Conservation (phyloP, 768 basidiomycete genomes). For the Suillus fuscotomentosus region DNA sequence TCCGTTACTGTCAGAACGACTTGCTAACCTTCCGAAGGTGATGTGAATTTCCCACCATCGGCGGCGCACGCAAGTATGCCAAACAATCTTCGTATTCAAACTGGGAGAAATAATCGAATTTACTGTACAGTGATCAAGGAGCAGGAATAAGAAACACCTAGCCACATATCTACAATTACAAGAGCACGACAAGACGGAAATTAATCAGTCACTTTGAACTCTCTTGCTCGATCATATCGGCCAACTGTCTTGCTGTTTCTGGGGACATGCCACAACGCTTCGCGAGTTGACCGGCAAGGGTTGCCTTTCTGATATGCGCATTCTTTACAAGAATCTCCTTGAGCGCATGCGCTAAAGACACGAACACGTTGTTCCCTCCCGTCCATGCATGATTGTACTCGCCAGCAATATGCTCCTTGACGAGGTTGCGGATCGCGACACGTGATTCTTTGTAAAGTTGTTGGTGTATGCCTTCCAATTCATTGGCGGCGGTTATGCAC, state of each 20-base stretch:
- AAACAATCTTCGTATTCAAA: too few species aligned
- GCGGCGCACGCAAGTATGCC: too few species aligned
- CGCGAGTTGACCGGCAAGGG: not conserved
- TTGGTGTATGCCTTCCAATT: not conserved
- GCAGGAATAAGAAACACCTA: not conserved
- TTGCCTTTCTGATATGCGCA: not conserved
- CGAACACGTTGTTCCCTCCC: not conserved
- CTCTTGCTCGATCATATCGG: constrained; percentile 20
- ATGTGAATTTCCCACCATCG: too few species aligned
- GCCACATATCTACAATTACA: not conserved
- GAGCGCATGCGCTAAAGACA: too few species aligned
- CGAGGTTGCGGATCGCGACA: not conserved
- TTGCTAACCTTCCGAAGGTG: too few species aligned
- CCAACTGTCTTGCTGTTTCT: constrained; percentile 24
- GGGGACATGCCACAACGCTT: constrained; percentile 14
- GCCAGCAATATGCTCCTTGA: not conserved
- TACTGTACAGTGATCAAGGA: too few species aligned
- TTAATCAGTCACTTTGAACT: too few species aligned
- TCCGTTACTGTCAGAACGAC: too few species aligned
- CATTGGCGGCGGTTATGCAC: not conserved
- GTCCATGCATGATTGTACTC: too few species aligned
- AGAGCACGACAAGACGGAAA: not conserved
- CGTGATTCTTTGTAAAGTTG: not conserved
- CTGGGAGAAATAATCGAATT: too few species aligned
- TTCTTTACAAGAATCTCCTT: too few species aligned